A percentile compares a stretch with the other conserved stretches of the same genome.
These are phyloP conservation scores for Mycena rosella DNA, from an alignment of 768 basidiomycete genomes.

Conservation along the genomic window DNA sequence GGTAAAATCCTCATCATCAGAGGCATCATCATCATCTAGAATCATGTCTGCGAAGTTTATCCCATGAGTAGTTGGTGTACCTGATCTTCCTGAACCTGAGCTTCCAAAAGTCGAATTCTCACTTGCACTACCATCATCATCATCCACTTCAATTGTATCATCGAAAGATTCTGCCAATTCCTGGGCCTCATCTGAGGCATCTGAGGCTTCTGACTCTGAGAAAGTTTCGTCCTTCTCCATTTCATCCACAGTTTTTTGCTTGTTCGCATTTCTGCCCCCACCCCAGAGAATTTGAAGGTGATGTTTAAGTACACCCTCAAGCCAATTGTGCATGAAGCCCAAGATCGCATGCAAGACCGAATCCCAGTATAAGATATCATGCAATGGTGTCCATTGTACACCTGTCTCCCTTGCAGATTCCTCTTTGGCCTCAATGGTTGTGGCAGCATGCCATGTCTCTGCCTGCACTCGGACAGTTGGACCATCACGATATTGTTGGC, in stretches of 20 bases:
- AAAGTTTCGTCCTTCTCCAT: background rate
- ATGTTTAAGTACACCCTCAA: constrained; percentile 36
- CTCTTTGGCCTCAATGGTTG: background rate
- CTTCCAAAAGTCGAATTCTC: no score
- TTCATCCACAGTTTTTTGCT: background rate
- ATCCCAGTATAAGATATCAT: constrained; percentile 36
- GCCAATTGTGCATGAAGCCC: constrained; percentile 38
- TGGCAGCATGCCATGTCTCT: constrained; percentile 9
- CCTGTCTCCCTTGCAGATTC: constrained; percentile 16
- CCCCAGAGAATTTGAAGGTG: constrained; percentile 39
- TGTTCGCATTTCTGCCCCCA: constrained; percentile 16
- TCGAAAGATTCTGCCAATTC: background rate
- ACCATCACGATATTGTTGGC: constrained; percentile 14
- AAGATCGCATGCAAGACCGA: constrained; percentile 33
- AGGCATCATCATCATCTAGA: no score
- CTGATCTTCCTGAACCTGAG: no score
- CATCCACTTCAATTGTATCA: no score
- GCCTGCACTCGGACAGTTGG: constrained; percentile 11
- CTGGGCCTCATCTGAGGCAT: background rate
- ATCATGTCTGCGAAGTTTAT: no score
- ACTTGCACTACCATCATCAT: no score
- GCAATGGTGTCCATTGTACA: constrained; percentile 37
- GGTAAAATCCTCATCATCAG: constrained; percentile 8
- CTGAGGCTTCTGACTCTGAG: constrained; percentile 9
- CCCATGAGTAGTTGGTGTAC: no score